phyloP scores from a whole-genome alignment of 768 basidiomycete species.

The Russula lepida region DNA sequence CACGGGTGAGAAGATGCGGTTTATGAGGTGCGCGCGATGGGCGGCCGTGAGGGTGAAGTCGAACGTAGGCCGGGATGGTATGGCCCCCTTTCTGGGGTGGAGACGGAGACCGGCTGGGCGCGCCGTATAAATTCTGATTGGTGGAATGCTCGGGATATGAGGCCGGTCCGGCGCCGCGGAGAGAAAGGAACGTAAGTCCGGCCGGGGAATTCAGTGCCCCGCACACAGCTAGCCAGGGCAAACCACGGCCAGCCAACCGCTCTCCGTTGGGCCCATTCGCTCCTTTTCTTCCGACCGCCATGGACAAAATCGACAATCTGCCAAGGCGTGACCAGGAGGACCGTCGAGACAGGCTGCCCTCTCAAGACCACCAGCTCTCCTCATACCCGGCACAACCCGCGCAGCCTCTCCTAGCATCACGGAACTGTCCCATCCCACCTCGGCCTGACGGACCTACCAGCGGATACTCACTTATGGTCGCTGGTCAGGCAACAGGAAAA shows the following conservation, averaged over 20 bases:
- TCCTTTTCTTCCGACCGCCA: constrained; percentile 34
- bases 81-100: neutral
- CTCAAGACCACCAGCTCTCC: constrained; percentile 23
- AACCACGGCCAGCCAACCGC: constrained; percentile 51
- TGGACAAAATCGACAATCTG: constrained; percentile 52
- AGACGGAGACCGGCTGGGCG: neutral
- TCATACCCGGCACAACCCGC: constrained; percentile 24
- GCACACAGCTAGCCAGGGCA: constrained; percentile 18
- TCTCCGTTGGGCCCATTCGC: constrained; percentile 26
- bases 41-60: constrained; percentile 14
- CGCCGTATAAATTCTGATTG: constrained; percentile 3
- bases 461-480: constrained; percentile 68
- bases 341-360: constrained; percentile 21
- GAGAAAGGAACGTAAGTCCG: constrained; percentile 22
- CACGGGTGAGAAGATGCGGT: constrained; percentile 17
- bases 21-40: constrained; percentile 20
- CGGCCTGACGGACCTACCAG: constrained; percentile 31
- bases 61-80: constrained; percentile 4
- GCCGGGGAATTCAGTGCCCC: constrained; percentile 22
- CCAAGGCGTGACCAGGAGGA: constrained; percentile 38
- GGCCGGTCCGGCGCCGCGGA: constrained; percentile 22
- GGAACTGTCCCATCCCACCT: constrained; percentile 25
- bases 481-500: constrained; percentile 77
- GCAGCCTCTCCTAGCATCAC: constrained; percentile 23
- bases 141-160: constrained; percentile 16